phyloP scores from a whole-genome alignment of 2,329 filamentous ascomycete genomes.

The Ambrosiella xylebori region DNA sequence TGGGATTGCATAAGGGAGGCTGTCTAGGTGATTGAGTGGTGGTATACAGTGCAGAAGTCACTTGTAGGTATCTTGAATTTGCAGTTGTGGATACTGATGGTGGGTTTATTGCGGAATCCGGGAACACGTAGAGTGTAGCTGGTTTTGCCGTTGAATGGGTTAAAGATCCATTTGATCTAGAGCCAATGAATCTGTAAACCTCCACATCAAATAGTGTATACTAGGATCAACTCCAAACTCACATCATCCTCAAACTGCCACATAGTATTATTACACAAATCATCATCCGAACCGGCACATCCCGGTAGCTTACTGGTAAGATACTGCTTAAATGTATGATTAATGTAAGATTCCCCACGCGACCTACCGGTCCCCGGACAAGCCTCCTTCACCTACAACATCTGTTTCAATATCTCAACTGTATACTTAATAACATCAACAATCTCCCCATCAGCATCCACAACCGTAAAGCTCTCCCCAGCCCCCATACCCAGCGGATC shows the following conservation, averaged over 20 bases:
- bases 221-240: constrained; percentile 14
- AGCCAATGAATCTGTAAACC: background rate
- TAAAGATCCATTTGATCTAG: constrained; percentile 22
- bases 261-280: constrained; percentile 24
- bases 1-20: constrained; percentile 22
- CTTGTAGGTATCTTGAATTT: constrained; percentile 22
- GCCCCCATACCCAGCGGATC: constrained; percentile 25
- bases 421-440: constrained; percentile 38
- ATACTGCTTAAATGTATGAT: constrained; percentile 29
- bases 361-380: constrained; percentile 31
- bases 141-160: constrained; percentile 19
- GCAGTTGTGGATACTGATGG: constrained; percentile 23
- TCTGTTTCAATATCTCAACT: constrained; percentile 22
- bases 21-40: background rate
- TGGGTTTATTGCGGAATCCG: constrained; percentile 22
- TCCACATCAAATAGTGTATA: background rate
- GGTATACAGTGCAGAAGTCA: constrained; percentile 23
- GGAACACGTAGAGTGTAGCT: constrained; percentile 23
- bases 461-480: constrained; percentile 33
- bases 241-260: constrained; percentile 27
- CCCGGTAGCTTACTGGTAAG: constrained; percentile 27
- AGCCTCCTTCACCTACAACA: constrained; percentile 31
- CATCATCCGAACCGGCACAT: constrained; percentile 26
- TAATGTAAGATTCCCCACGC: constrained; percentile 33
- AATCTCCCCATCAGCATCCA: constrained; percentile 38